These are phyloP conservation scores for Penicillium sp. DNA, from an alignment of 2,329 filamentous ascomycete genomes.

Conservation along the genomic window DNA sequence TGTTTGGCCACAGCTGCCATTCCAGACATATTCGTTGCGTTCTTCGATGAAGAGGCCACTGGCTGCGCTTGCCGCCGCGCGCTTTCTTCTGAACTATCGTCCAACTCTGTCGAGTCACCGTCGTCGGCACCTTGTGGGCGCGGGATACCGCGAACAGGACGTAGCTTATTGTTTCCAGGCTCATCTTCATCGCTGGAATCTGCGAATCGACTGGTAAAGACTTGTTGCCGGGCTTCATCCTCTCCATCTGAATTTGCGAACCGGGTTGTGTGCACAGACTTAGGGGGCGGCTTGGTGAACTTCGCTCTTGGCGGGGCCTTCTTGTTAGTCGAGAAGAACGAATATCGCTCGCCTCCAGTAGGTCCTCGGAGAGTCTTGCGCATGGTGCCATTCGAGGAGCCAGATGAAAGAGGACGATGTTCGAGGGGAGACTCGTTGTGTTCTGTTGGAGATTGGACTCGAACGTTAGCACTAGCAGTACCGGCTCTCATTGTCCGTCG, in stretches of 20 bases:
- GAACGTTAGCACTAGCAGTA: conserved; percentile 31
- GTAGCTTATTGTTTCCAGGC: conserved; percentile 36
- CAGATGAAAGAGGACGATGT: conserved; percentile 46
- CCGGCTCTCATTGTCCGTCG: conserved; percentile 68
- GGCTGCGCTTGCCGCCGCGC: conserved; percentile 24
- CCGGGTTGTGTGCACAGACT: conserved; percentile 43
- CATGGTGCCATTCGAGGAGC: conserved; percentile 42
- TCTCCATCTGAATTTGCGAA: conserved; percentile 64
- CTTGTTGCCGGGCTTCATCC: conserved; percentile 31
- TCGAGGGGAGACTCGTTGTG: conserved; percentile 61
- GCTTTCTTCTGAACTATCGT: conserved; percentile 58
- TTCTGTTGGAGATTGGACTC: conserved; percentile 38
- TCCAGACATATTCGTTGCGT: conserved; percentile 35
- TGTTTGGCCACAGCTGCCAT: conserved; percentile 44
- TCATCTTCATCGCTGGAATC: conserved; percentile 73
- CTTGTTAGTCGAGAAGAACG: conserved; percentile 42
- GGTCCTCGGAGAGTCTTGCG: conserved; percentile 51
- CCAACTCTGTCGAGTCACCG: conserved; percentile 61
- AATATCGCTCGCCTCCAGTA: conserved; percentile 41
- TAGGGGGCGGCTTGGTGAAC: conserved; percentile 21
- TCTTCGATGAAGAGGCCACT: conserved; percentile 27
- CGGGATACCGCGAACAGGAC: conserved; percentile 60
- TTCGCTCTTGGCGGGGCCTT: conserved; percentile 29
- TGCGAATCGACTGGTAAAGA: conserved; percentile 60
- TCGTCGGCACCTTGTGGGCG: conserved; percentile 57